Conservation (phyloP, 2,329 filamentous ascomycete genomes). For the Zasmidium angulare region DNA sequence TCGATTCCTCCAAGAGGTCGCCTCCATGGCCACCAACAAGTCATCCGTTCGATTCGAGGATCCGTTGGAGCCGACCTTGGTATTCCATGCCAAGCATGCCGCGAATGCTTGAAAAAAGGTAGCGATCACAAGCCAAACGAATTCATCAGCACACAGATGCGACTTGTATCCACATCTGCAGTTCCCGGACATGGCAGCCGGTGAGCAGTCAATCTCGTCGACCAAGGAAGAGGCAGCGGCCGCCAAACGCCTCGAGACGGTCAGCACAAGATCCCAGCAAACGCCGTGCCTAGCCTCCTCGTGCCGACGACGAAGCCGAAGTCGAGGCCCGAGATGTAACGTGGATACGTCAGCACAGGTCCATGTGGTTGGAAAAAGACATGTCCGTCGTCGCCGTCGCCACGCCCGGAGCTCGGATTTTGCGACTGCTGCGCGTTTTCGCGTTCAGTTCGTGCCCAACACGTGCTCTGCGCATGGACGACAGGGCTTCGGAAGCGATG, state of each 20-base stretch:
- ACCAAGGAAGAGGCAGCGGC: too few species aligned
- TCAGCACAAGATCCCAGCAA: not conserved
- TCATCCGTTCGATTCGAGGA: not conserved
- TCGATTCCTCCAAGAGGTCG: not conserved
- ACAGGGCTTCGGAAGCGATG: not conserved
- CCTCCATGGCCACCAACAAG: not conserved
- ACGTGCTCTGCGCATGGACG: not conserved
- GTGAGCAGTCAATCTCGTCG: not conserved
- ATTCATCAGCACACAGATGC: not conserved
- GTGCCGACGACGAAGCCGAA: not conserved
- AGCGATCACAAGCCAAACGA: not conserved
- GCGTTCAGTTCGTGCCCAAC: not conserved
- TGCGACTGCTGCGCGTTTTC: not conserved
- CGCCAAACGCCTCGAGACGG: not conserved
- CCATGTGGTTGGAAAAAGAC: too few species aligned
- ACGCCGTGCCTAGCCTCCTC: not conserved
- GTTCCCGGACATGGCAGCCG: not conserved
- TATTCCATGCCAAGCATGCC: not conserved
- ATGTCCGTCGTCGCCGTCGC: too few species aligned
- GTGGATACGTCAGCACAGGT: too few species aligned
- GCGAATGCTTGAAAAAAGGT: not conserved
- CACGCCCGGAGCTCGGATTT: not conserved
- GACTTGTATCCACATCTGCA: not conserved
- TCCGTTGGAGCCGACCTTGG: not conserved
- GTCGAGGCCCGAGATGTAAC: not conserved